Base-by-base conservation (phyloP, 2,329 filamentous ascomycete genomes). In the Claviceps citrina region DNA sequence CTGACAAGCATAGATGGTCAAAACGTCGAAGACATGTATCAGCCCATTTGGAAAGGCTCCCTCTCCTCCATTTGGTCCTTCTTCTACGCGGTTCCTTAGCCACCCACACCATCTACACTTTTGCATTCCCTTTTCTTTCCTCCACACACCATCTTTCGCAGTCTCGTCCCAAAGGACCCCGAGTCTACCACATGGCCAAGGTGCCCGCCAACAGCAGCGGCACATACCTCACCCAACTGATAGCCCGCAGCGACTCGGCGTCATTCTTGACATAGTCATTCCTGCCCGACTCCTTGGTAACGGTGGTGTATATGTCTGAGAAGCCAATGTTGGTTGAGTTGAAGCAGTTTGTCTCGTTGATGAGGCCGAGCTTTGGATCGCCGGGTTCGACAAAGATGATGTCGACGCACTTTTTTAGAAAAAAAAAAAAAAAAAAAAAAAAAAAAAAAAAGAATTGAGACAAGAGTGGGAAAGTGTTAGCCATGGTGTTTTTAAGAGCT, bases 371-470 rank as follows among this genome's bases (percentile, higher is more conserved):
- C 34, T 62, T 64, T 30, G 61, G 46, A 55, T 93, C 81, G 51
- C 76, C 65, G 19, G 83, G 82, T 1, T 86, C 82, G 36, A 80
- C 84, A 51, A 96, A 93, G 35, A 81, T 89, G 52, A 96, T 93
- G 55, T 96, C 89, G 50, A 93, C 87, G 56, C 91, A 96, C 85
- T 94, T 24, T 5, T 12, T 6, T 5, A 24, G 13, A 15, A 15
- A 4, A 7, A 2, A 22, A 5, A 33, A 33, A 7, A 15, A 8
- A n/a, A n/a, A 22, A 22, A n/a, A 13, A 9, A 1, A 6, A 3
- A 16, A 10, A 19, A 9, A 13, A n/a, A n/a, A 4, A 6, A 13
- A 12, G 18, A 2, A 8, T 33, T 12, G 12, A 1, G 12, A 12
- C n/a, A n/a, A 24, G n/a, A n/a, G n/a, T n/a, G n/a, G n/a, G n/a